Percentiles rank a stretch among this genome's conserved stretches.
These are phyloP conservation scores for Rubus idaeus DNA, from an alignment of 306 rosid genomes.

Conservation along the genomic window DNA sequence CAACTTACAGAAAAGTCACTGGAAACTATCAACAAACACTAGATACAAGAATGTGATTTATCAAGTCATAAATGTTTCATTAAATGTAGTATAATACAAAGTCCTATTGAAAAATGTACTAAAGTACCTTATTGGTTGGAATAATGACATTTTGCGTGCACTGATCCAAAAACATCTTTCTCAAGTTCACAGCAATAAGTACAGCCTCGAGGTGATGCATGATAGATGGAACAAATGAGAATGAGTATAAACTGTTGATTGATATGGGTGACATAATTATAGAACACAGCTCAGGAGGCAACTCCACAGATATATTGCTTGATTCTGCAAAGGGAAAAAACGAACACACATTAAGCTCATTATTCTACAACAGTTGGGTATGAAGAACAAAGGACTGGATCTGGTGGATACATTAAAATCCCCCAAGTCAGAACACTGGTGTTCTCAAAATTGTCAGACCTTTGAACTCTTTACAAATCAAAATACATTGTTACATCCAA, in stretches of 20 bases:
- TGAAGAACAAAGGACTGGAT: not conserved
- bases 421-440: no score
- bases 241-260: slow-evolving; percentile 46
- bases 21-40: not conserved
- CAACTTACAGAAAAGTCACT: not conserved
- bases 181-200: slow-evolving; percentile 62
- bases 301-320: slow-evolving; percentile 46
- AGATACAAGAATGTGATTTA: not conserved
- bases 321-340: slow-evolving; percentile 45
- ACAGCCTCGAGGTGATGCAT: slow-evolving; percentile 76
- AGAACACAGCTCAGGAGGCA: slow-evolving; percentile 81
- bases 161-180: slow-evolving; percentile 53
- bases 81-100: not conserved
- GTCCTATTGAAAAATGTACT: not conserved
- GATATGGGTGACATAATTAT: slow-evolving; percentile 72
- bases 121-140: slow-evolving; percentile 54
- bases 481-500: no score
- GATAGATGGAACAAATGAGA: slow-evolving; percentile 70
- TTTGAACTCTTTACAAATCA: no score
- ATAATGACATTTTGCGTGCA: slow-evolving; percentile 48
- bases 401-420: not conserved
- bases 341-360: not conserved
- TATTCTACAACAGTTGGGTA: not conserved
- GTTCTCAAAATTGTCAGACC: no score
- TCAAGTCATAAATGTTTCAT: not conserved